Base-by-base conservation (phyloP, 169 alveolate species). In the Toxoplasma gondii region DNA sequence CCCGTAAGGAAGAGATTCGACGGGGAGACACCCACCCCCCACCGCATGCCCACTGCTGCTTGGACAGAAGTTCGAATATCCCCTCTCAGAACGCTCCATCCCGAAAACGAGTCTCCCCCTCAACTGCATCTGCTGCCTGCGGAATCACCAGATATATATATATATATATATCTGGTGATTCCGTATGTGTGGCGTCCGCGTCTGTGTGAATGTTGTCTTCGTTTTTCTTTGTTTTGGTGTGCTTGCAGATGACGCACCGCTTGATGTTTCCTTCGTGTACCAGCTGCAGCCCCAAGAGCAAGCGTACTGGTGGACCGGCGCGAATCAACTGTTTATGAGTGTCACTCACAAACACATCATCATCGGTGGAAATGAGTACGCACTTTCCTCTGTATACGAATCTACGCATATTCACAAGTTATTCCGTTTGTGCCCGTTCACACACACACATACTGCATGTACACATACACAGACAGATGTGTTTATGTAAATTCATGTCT, bases 301-400 rank as follows among this genome's bases (percentile, higher is more conserved):
- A 17, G 95, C 88, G 29, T 92, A 81, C 54, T 87, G 95, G 92
- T 92, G 95, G 95, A 92, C 95, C 27, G 95, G 95, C 64, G 80
- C 45, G n/a, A 83, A 92, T 74, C 17, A 44, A 27, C 36, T 39
- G 22, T 92, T 84, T 67, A 58, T 90, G 44, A 74, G 82, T 54
- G 91, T 91, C 44, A 86, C 54, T 54, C 64, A 24, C 82, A 86
- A 74, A 31, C 88, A 87, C 24, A 39, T 91, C 44, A 43, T 53
- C 83, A 64, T 91, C 39, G 94, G 94, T 82, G 82, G 83, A 1
- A 87, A 91, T 74, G 94, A 83, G 94, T 91, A 45, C 44, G 64
- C 19, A 34, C 49, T 69, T 9, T 69, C 81, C 81, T 58, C 70
- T 58, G 70, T 24, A 58, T 58, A 24, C 70, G 70, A 17, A 58